A percentile compares a stretch with the other conserved stretches of the same genome.
phyloP scores from a whole-genome alignment of 352 stramenopile genomes.

The Pythium pyrilobum region DNA sequence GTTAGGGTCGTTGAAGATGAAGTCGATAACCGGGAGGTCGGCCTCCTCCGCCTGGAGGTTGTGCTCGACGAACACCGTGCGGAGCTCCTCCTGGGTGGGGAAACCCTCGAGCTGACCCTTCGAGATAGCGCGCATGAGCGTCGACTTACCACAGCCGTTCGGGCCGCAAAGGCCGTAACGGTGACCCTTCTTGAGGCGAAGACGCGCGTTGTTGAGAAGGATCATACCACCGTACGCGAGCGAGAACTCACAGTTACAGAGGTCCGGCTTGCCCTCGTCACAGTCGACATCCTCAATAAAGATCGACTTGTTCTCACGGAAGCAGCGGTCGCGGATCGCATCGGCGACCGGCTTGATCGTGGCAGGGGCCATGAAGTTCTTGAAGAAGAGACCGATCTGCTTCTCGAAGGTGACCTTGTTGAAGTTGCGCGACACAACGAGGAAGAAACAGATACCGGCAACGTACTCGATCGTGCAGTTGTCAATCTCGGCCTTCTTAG shows the following conservation, averaged over 20 bases:
- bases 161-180: constrained; percentile 94
- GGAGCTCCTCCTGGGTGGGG: constrained; percentile 91
- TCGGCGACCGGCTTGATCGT: constrained; percentile 63
- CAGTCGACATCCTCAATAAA: constrained; percentile 95
- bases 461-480: constrained; percentile 89
- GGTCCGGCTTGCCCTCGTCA: constrained; percentile 94
- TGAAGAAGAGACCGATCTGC: constrained; percentile 88
- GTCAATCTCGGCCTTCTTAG: constrained; percentile 87
- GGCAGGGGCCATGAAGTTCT: constrained; percentile 62
- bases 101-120: constrained; percentile 96
- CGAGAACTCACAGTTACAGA: constrained; percentile 99
- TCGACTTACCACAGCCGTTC: constrained; percentile 94
- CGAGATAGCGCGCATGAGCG: constrained; percentile 95
- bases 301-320: constrained; percentile 89
- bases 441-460: constrained; percentile 77
- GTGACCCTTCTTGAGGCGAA: constrained; percentile 89
- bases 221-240: constrained; percentile 94
- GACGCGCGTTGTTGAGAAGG: constrained; percentile 88
- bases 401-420: constrained; percentile 93
- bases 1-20: constrained; percentile 86
- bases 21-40: constrained; percentile 81
- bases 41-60: constrained; percentile 91
- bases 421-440: constrained; percentile 90
- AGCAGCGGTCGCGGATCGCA: constrained; percentile 80
- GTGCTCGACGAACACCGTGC: constrained; percentile 96